Percentiles rank a stretch among this genome's conserved stretches.
Conservation (phyloP, 2,329 filamentous ascomycete species). For the Colletotrichum cereale region DNA sequence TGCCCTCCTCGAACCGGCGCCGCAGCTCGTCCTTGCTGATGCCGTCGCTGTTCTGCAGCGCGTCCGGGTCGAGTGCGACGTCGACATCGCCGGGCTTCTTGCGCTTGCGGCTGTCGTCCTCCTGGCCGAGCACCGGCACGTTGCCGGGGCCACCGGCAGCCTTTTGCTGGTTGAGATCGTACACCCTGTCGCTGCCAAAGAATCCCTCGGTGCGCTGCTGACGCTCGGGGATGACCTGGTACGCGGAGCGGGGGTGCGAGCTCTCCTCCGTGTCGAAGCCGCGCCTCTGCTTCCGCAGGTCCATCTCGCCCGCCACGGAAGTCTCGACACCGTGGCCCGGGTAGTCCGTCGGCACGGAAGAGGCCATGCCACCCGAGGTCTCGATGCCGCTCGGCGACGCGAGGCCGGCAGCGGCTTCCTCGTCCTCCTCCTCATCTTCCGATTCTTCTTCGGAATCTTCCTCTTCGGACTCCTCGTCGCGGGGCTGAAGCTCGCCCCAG, state of each 20-base stretch:
- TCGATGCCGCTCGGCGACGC: constrained; percentile 83
- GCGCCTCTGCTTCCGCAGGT: constrained; percentile 86
- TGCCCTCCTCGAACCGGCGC: constrained; percentile 82
- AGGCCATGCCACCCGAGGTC: constrained; percentile 84
- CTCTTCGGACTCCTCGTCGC: constrained; percentile 81
- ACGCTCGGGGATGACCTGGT: constrained; percentile 90
- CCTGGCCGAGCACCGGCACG: constrained; percentile 82
- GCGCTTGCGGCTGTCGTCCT: constrained; percentile 82
- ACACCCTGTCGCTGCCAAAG: constrained; percentile 94
- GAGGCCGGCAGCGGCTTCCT: constrained; percentile 73
- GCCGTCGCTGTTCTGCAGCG: constrained; percentile 78
- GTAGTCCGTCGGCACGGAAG: constrained; percentile 84
- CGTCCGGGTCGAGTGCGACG: constrained; percentile 89
- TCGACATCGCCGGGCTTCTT: constrained; percentile 98
- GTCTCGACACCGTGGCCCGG: constrained; percentile 76
- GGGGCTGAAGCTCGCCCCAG: constrained; percentile 92
- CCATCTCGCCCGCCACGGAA: constrained; percentile 87
- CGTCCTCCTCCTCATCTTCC: constrained; percentile 75
- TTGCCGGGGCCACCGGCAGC: constrained; percentile 54
- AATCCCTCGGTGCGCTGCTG: constrained; percentile 90
- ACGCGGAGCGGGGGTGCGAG: constrained; percentile 81
- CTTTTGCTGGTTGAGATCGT: constrained; percentile 78
- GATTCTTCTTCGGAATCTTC: constrained; percentile 80
- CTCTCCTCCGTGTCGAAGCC: constrained; percentile 90
- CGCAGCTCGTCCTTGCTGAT: constrained; percentile 87